phyloP scores from a whole-genome alignment of 2,329 filamentous ascomycete species.

The Exophiala sp. region DNA sequence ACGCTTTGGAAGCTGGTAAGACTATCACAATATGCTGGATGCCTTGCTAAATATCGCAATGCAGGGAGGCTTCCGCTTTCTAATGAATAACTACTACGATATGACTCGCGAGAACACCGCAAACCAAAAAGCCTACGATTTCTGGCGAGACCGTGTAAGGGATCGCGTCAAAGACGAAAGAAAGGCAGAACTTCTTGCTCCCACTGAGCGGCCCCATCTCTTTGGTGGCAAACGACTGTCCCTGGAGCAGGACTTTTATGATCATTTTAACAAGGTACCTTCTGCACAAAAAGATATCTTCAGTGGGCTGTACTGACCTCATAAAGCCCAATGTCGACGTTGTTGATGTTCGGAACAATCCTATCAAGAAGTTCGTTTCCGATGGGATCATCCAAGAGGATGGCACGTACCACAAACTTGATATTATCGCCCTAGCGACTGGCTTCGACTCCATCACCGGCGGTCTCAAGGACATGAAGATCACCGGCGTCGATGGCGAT shows the following conservation, averaged over 20 bases:
- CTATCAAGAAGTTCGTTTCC: slow-evolving; percentile 39
- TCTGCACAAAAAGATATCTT: not conserved
- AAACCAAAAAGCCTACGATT: slow-evolving; percentile 53
- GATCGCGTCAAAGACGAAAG: slow-evolving; percentile 49
- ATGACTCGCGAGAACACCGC: slow-evolving; percentile 44
- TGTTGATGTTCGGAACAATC: slow-evolving; percentile 41
- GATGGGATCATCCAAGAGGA: slow-evolving; percentile 41
- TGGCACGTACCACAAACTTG: slow-evolving; percentile 38
- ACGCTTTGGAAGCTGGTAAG: slow-evolving; percentile 40
- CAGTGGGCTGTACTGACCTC: slow-evolving; percentile 30
- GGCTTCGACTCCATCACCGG: slow-evolving; percentile 44
- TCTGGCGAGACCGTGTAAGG: slow-evolving; percentile 54
- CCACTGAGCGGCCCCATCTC: slow-evolving; percentile 48
- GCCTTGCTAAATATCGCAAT: not conserved
- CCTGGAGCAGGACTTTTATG: slow-evolving; percentile 51
- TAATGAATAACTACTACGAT: slow-evolving; percentile 53
- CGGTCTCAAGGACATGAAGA: slow-evolving; percentile 39
- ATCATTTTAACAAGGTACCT: slow-evolving; percentile 41
- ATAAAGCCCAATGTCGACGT: slow-evolving; percentile 46
- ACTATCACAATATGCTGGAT: not conserved
- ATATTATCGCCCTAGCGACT: slow-evolving; percentile 42
- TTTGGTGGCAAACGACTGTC: slow-evolving; percentile 53
- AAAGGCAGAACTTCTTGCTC: slow-evolving; percentile 54
- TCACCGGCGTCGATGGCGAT: slow-evolving; percentile 37
- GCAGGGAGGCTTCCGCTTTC: slow-evolving; percentile 53